Evolutionary conservation across 176 grass and related monocot genomes (phyloP).

Genomic region (Oropetium thomaeum): DNA sequence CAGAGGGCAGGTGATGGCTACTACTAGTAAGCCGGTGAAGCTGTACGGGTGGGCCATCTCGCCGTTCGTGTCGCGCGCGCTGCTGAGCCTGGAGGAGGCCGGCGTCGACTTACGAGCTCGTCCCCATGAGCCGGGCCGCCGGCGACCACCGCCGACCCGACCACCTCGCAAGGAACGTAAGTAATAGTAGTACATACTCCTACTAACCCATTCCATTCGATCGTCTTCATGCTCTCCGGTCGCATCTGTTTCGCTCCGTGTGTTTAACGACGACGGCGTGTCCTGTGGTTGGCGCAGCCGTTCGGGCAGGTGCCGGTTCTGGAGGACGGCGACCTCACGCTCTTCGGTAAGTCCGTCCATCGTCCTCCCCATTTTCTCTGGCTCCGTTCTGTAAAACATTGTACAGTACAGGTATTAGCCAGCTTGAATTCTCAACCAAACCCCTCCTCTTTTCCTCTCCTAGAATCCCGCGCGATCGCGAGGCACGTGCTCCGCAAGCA

Average conservation of each 20-base stretch:
- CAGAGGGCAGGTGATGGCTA: not conserved
- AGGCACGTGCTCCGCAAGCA: slow-evolving; percentile 24
- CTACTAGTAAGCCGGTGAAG: slow-evolving; percentile 8
- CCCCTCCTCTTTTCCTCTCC: rapidly evolving
- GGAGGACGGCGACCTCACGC: slow-evolving; percentile 33
- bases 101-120: slow-evolving; percentile 45
- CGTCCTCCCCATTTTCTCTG: too few species aligned
- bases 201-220: rapidly evolving
- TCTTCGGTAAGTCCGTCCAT: slow-evolving; percentile 30
- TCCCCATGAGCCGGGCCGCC: slow-evolving; percentile 22
- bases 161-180: slow-evolving; percentile 56
- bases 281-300: not conserved
- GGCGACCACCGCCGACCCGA: slow-evolving; percentile 33
- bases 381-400: too few species aligned
- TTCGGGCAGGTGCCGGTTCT: slow-evolving; percentile 42
- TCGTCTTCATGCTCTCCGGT: not conserved
- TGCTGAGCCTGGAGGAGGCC: slow-evolving; percentile 64
- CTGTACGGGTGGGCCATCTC: slow-evolving; percentile 45
- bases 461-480: slow-evolving; percentile 32
- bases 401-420: too few species aligned
- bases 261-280: not conserved
- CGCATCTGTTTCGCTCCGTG: not conserved
- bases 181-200: too few species aligned
- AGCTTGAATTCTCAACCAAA: too few species aligned
- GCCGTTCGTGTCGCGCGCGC: slow-evolving; percentile 40